These are phyloP conservation scores for Raphanus raphanistrum DNA, from an alignment of 345 rosid genomes.

Conservation along the genomic window DNA sequence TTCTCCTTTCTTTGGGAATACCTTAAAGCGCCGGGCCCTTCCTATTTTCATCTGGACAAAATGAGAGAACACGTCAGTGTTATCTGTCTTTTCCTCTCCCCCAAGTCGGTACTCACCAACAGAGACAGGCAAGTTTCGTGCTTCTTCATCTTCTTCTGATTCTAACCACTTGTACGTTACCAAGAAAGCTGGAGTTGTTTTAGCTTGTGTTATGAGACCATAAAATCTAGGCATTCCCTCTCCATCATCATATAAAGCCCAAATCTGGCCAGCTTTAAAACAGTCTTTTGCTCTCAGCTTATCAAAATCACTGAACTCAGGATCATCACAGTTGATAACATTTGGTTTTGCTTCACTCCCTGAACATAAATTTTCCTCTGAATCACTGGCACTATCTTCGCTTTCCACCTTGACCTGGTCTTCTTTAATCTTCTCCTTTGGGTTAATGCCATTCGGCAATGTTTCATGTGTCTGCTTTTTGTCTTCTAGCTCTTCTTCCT, in stretches of 20 bases:
- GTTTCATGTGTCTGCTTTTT: constrained; percentile 27
- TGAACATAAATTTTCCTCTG: constrained; percentile 34
- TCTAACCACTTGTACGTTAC: constrained; percentile 71
- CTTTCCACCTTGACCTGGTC: constrained; percentile 35
- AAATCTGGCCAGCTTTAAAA: constrained; percentile 66
- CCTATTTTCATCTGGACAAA: constrained; percentile 35
- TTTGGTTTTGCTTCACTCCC: constrained; percentile 38
- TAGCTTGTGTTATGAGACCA: constrained; percentile 61
- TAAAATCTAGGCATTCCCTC: constrained; percentile 92
- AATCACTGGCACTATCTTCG: constrained; percentile 19
- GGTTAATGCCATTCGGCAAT: constrained; percentile 21
- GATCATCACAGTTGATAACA: constrained; percentile 48
- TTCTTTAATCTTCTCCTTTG: constrained; percentile 26
- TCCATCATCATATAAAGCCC: constrained; percentile 83
- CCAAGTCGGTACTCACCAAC: constrained; percentile 63
- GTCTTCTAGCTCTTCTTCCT: constrained; percentile 21
- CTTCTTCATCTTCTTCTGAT: constrained; percentile 39
- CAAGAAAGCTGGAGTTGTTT: constrained; percentile 49
- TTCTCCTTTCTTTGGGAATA: constrained; percentile 78
- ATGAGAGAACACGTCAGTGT: constrained; percentile 68
- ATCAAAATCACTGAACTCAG: constrained; percentile 74
- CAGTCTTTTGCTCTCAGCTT: constrained; percentile 39
- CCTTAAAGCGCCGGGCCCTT: constrained; percentile 37
- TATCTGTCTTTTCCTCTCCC: constrained; percentile 26
- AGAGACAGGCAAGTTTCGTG: constrained; percentile 56